These are phyloP conservation scores for Dothidotthia symphoricarpi DNA, from an alignment of 2,329 filamentous ascomycete species.

Conservation along the genomic window DNA sequence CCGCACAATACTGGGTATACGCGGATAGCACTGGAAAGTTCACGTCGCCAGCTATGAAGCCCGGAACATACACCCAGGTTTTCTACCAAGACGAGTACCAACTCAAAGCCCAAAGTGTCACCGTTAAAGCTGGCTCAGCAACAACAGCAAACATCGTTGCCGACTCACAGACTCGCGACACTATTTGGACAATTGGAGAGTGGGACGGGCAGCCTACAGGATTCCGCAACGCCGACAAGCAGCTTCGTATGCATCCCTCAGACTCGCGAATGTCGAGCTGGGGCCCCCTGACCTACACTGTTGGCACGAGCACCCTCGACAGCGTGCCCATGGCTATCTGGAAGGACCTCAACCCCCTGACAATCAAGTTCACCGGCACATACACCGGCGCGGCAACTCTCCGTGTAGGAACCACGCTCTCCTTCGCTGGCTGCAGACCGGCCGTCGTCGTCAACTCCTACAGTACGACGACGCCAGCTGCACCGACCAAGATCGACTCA, in stretches of 20 bases:
- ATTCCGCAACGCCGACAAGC: constrained; percentile 66
- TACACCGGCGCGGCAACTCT: constrained; percentile 57
- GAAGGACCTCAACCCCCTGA: constrained; percentile 60
- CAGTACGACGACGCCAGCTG: constrained; percentile 49
- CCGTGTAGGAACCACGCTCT: constrained; percentile 63
- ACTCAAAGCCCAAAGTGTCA: constrained; percentile 49
- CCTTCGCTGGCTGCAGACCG: constrained; percentile 60
- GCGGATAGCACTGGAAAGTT: constrained; percentile 57
- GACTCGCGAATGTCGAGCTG: constrained; percentile 63
- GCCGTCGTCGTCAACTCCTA: constrained; percentile 58
- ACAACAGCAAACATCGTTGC: constrained; percentile 54
- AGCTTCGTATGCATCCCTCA: constrained; percentile 67
- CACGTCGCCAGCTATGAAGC: constrained; percentile 65
- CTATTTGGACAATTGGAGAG: constrained; percentile 63
- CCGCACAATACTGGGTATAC: constrained; percentile 65
- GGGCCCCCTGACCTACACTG: constrained; percentile 61
- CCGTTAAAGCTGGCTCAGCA: constrained; percentile 51
- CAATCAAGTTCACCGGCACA: constrained; percentile 59
- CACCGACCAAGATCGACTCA: constrained; percentile 63
- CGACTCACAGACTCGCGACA: constrained; percentile 49
- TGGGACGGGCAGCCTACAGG: constrained; percentile 61
- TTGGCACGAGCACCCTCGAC: constrained; percentile 53
- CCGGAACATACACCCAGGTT: constrained; percentile 67
- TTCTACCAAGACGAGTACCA: constrained; percentile 61
- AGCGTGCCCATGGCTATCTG: constrained; percentile 67